Evolutionary conservation across 441 rosid genomes (phyloP).

Genomic region (Euphorbia celastroides): DNA sequence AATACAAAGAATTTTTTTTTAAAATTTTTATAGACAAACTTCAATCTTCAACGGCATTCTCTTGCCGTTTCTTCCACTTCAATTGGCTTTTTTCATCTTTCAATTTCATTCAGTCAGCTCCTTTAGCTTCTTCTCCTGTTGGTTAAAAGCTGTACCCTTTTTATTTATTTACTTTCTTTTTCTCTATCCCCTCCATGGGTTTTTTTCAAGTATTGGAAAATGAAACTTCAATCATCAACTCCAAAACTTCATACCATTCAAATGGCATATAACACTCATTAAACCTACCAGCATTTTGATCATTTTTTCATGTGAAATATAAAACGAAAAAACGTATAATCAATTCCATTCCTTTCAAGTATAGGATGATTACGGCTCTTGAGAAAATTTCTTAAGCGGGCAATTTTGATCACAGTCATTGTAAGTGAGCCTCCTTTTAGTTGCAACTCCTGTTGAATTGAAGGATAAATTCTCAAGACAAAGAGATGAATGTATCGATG

Average conservation of each 20-base stretch:
- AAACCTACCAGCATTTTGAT: conserved; percentile 21
- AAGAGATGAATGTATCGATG: conserved; percentile 24
- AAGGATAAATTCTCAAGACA: conserved; percentile 23
- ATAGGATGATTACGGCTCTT: conserved; percentile 21
- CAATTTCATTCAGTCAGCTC: conserved; percentile 26
- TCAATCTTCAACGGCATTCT: conserved; percentile 24
- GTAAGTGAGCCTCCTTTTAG: conserved; percentile 59
- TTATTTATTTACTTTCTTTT: conserved; percentile 26
- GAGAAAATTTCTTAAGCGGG: conserved; percentile 38
- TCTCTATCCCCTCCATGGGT: conserved; percentile 22
- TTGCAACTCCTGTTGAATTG: conserved; percentile 31
- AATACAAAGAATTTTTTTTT: conserved; percentile 21
- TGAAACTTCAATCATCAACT: conserved; percentile 31
- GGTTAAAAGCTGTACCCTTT: conserved; percentile 24
- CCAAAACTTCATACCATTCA: conserved; percentile 25
- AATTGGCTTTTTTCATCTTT: conserved; percentile 32
- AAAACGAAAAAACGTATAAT: not conserved
- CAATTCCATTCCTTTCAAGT: conserved; percentile 8
- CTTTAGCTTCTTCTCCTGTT: conserved; percentile 22
- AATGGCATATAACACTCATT: conserved; percentile 30
- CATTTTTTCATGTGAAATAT: conserved; percentile 10
- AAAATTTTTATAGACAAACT: conserved; percentile 18
- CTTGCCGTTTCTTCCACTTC: conserved; percentile 21
- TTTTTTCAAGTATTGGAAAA: conserved; percentile 30
- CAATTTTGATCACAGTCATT: conserved; percentile 35